A percentile compares a stretch with the other conserved stretches of the same genome.
phyloP scores from a whole-genome alignment of 2,329 filamentous ascomycete genomes.

The Fusarium papillatum region DNA sequence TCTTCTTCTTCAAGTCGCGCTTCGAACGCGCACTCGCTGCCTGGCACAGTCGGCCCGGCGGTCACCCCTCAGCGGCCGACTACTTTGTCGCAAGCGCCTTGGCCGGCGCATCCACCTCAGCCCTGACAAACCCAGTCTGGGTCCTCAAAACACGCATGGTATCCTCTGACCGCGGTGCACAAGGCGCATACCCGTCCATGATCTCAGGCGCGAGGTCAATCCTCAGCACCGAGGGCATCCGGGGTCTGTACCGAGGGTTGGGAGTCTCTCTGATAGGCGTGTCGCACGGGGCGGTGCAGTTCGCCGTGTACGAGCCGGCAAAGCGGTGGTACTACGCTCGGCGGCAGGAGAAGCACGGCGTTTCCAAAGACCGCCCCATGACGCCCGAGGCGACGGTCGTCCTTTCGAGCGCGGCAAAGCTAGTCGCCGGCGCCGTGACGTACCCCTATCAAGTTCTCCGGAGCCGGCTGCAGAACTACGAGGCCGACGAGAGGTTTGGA shows the following conservation, averaged over 20 bases:
- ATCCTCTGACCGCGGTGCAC: conserved; percentile 80
- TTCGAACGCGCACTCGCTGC: conserved; percentile 62
- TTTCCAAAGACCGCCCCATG: conserved; percentile 53
- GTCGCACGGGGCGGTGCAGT: conserved; percentile 93
- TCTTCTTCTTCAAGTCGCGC: conserved; percentile 83
- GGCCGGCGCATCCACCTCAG: conserved; percentile 80
- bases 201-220: conserved; percentile 77
- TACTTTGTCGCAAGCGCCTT: conserved; percentile 85
- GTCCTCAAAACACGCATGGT: conserved; percentile 99
- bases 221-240: conserved; percentile 77
- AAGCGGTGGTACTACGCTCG: conserved; percentile 69
- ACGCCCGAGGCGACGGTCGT: conserved; percentile 83
- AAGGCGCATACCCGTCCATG: conserved; percentile 87
- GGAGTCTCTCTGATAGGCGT: conserved; percentile 88
- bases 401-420: conserved; percentile 85
- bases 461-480: conserved; percentile 89
- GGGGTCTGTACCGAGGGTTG: conserved; percentile 91
- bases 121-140: conserved; percentile 96
- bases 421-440: conserved; percentile 89
- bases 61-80: conserved; percentile 67
- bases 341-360: conserved; percentile 41
- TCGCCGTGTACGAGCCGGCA: conserved; percentile 89
- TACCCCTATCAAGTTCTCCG: conserved; percentile 97
- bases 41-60: conserved; percentile 20
- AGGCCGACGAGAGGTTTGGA: conserved; percentile 81